Evolutionary conservation across 2,329 filamentous ascomycete species (phyloP), one percentile per base, ranked within the genome.

Genomic region (Lasiodiplodia theobromae): DNA sequence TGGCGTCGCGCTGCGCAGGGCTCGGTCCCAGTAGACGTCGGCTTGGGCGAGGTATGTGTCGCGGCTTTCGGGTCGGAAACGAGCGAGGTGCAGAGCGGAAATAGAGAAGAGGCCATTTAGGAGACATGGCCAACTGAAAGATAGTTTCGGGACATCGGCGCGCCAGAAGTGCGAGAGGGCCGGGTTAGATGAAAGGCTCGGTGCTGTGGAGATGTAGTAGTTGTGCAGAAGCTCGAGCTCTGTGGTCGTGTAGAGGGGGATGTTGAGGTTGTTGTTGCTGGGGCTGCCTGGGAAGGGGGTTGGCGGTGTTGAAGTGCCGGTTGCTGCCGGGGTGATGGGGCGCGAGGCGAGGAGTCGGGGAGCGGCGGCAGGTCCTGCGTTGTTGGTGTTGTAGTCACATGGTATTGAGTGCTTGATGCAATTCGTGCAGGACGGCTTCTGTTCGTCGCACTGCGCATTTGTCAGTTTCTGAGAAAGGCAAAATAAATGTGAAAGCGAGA

Each of bases 51-150:
- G 11, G 23, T 57, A 66, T 3, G 53, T 40, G 14, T 54, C 62
- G 4, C 28, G 47, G 7, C 47, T 25, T 14, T 37, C 31, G 14
- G 37, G 34, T 3, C 38, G 25, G 14, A 56, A 57, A 5, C 28
- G 52, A 0, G 51, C 25, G 18, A 83, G 71, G 67, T 85, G 83
- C 21, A 84, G 73, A 5, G 82, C 81, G 7, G 82, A 77, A 12
- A 84, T 71, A 7, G 82, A 81, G 5, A 84, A 74, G 16, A 83
- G 73, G 34, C 77, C 78, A 68, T 83, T 79, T 11, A 85, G 74
- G n/a, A n/a, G n/a, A n/a, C n/a, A n/a, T n/a, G n/a, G n/a, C n/a
- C n/a, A n/a, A n/a, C n/a, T n/a, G n/a, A n/a, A n/a, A n/a, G n/a
- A n/a, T n/a, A n/a, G n/a, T n/a, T n/a, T n/a, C n/a, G n/a, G n/a